phyloP scores from a whole-genome alignment of 2,329 filamentous ascomycete genomes.

The Didymella pinodella region DNA sequence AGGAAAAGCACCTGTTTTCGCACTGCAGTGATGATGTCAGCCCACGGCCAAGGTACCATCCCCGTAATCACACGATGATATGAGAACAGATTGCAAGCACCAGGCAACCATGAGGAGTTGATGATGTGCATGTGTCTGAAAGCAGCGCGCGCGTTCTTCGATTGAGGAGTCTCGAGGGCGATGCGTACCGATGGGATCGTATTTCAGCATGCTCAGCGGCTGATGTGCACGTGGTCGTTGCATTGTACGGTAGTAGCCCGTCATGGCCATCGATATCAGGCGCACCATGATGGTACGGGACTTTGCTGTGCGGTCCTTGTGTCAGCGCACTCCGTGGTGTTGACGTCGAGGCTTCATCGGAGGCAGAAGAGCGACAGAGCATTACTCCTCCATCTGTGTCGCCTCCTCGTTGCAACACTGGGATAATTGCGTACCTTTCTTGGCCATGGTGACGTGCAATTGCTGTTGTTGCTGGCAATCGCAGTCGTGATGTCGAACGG shows the following conservation, averaged over 20 bases:
- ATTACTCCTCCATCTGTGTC: background rate
- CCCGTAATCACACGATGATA: background rate
- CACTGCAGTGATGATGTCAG: slow-evolving; percentile 63
- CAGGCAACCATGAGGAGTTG: no score
- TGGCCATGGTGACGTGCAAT: slow-evolving; percentile 41
- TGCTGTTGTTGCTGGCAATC: slow-evolving; percentile 24
- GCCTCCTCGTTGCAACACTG: background rate
- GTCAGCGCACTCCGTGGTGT: slow-evolving; percentile 28
- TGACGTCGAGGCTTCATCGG: no score
- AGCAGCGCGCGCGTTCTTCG: background rate
- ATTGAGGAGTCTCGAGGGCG: no score
- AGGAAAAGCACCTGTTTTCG: slow-evolving; percentile 95
- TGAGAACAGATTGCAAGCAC: no score
- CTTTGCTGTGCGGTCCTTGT: slow-evolving; percentile 68
- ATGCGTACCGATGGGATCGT: slow-evolving; percentile 87
- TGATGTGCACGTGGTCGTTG: slow-evolving; percentile 79
- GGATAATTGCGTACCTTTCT: slow-evolving; percentile 42
- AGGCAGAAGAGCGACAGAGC: background rate
- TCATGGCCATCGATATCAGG: slow-evolving; percentile 98
- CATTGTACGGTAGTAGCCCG: slow-evolving; percentile 95
- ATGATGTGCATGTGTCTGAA: background rate
- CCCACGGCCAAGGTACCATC: background rate
- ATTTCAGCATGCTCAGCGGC: slow-evolving; percentile 97
- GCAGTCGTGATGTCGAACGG: slow-evolving; percentile 18
- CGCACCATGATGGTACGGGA: slow-evolving; percentile 92